Base-by-base conservation (phyloP, 2,329 filamentous ascomycete genomes). In the Didymella arachidicola region DNA sequence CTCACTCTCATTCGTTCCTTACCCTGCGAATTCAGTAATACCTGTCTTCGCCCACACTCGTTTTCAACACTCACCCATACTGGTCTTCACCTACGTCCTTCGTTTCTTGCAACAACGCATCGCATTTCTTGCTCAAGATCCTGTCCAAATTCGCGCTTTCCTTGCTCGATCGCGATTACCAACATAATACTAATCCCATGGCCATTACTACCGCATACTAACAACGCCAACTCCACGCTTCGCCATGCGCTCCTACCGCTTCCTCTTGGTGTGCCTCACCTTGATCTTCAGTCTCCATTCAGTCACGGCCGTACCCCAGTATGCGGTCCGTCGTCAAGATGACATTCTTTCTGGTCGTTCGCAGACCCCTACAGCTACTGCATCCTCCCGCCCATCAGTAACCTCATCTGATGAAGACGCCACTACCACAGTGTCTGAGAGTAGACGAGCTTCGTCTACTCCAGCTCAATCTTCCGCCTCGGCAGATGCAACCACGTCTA, bases 281-380 rank as follows among this genome's bases (percentile, higher is more conserved):
- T 65, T 76, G 39, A 30, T 70, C 32, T 51, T 74, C 25, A 73
- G 65, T 55, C 59, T 73, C 16, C 62, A 74, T 29, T 58, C 62
- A 7, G 65, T 67, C 38, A 50, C 59, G 25, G 66, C 68, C 49
- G 65, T 67, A 32, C 62, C 70, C 26, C 67, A 64, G 38, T 47
- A 59, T 53, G 66, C 61, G 32, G 39, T 75, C n/a, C 63, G 62
- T 34, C 72, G 74, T 48, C 74, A 77, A 51, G 67, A 77, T 64
- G 72, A 66, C 14, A 60, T 32, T 18, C 56, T 60, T 42, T 59
- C 68, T 8, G 57, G 65, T 7, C 53, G 58, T 16, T 63, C 65
- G 10, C 32, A 64, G 30, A 39, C 52, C n/a, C 52, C 68, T 48
- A 50, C 59, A 6, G 32, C 63, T 38, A 63, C 64, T 32, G 30